phyloP scores from a whole-genome alignment of 2,329 filamentous ascomycete genomes.

The Penicillium sp. region DNA sequence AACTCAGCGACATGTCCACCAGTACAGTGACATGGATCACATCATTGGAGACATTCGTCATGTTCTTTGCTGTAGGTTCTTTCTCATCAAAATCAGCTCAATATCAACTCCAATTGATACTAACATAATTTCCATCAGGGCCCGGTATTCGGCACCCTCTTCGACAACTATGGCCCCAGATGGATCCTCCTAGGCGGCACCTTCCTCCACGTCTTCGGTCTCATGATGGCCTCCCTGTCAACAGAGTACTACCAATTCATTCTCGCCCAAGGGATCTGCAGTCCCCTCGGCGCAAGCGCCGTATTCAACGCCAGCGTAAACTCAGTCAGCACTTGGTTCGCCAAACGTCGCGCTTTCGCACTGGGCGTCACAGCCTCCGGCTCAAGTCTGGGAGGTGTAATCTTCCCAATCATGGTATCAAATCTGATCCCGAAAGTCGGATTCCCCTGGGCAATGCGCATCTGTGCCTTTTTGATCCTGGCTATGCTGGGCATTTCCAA shows the following conservation, averaged over 20 bases:
- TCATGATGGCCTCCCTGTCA: slow-evolving; percentile 64
- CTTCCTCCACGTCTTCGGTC: slow-evolving; percentile 62
- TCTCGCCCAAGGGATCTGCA: slow-evolving; percentile 61
- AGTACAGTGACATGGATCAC: slow-evolving; percentile 69
- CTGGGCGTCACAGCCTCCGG: slow-evolving; percentile 62
- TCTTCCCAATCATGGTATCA: slow-evolving; percentile 67
- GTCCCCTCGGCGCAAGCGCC: slow-evolving; percentile 57
- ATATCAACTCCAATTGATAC: background rate
- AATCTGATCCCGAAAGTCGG: slow-evolving; percentile 60
- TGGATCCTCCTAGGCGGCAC: slow-evolving; percentile 58
- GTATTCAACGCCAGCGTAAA: slow-evolving; percentile 55
- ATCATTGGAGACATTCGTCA: slow-evolving; percentile 49
- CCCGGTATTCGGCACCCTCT: slow-evolving; percentile 67
- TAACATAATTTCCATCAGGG: slow-evolving; percentile 41
- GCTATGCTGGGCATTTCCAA: slow-evolving; percentile 60
- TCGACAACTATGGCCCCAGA: slow-evolving; percentile 67
- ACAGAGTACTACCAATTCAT: slow-evolving; percentile 64
- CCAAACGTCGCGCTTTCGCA: slow-evolving; percentile 58
- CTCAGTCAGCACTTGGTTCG: slow-evolving; percentile 59
- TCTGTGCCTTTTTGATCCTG: slow-evolving; percentile 66
- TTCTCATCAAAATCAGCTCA: background rate
- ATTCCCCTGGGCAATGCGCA: slow-evolving; percentile 64
- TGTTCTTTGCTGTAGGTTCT: slow-evolving; percentile 34
- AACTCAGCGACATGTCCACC: slow-evolving; percentile 57
- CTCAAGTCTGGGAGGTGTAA: slow-evolving; percentile 63